Conservation (phyloP, 345 rosid species). For the Eucalyptus albens region DNA sequence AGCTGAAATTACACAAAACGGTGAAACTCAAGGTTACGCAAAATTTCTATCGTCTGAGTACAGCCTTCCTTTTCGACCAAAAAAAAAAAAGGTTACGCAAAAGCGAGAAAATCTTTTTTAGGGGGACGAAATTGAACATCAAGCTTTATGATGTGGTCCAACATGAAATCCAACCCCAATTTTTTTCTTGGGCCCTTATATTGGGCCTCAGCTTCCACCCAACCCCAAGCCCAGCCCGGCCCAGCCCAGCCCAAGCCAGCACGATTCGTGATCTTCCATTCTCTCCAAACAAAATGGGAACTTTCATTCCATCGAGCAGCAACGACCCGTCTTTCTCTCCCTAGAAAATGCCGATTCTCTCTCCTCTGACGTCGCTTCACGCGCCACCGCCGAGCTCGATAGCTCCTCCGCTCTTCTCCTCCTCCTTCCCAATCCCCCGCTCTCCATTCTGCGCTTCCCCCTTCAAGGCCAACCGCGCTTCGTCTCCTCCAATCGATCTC, state of each 20-base stretch:
- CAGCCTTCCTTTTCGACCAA: no score
- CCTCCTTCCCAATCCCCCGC: background rate
- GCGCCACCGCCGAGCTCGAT: background rate
- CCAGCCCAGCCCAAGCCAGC: background rate
- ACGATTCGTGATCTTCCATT: background rate
- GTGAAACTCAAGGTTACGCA: background rate
- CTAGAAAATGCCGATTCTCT: constrained; percentile 6
- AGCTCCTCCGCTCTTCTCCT: background rate
- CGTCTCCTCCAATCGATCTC: background rate
- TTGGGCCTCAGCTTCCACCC: background rate
- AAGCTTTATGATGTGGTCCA: background rate
- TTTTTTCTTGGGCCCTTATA: background rate
- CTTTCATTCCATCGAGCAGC: background rate
- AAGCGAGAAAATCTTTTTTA: background rate
- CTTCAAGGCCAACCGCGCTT: background rate
- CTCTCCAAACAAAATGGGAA: background rate
- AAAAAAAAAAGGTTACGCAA: background rate
- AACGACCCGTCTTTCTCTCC: background rate
- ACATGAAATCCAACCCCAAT: background rate
- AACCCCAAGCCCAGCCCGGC: background rate
- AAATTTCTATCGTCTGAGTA: background rate
- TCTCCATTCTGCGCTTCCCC: background rate
- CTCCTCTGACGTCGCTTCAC: background rate
- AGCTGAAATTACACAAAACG: background rate
- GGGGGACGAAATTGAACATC: background rate